These are phyloP conservation scores for Metschnikowia lunata DNA, from an alignment of 805 yeast species.

Conservation along the genomic window DNA sequence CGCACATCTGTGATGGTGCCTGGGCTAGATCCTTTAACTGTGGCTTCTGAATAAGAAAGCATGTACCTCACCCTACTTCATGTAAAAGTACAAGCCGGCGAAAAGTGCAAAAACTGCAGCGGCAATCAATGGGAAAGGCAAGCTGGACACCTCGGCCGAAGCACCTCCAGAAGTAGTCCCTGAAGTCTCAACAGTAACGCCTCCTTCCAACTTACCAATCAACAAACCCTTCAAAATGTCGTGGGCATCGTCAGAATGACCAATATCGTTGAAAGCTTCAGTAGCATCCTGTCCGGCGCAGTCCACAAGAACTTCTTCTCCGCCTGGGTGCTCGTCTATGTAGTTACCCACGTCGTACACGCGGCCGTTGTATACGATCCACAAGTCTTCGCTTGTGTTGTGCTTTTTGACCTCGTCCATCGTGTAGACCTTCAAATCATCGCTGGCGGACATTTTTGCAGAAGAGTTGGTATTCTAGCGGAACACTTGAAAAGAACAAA, in stretches of 20 bases:
- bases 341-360: slow-evolving; percentile 40
- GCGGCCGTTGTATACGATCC: slow-evolving; percentile 43
- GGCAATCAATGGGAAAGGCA: slow-evolving; percentile 19
- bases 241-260: slow-evolving; percentile 95
- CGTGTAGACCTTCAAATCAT: slow-evolving; percentile 44
- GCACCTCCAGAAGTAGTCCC: slow-evolving; percentile 11
- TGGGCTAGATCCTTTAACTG: too few species aligned
- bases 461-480: not conserved
- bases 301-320: slow-evolving; percentile 74
- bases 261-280: slow-evolving; percentile 72
- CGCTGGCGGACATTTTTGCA: slow-evolving; percentile 12
- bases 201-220: slow-evolving; percentile 77
- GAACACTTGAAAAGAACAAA: not conserved
- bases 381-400: slow-evolving; percentile 37
- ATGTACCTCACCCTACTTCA: slow-evolving; percentile 8
- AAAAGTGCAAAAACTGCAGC: slow-evolving; percentile 16
- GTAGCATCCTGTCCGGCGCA: slow-evolving; percentile 81
- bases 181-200: slow-evolving; percentile 31
- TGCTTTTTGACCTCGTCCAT: slow-evolving; percentile 47
- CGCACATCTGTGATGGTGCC: too few species aligned
- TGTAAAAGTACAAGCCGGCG: slow-evolving; percentile 19
- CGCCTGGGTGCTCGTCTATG: slow-evolving; percentile 66
- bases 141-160: slow-evolving; percentile 12
- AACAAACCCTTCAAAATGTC: slow-evolving; percentile 63
- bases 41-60: too few species aligned